Evolutionary conservation across 169 alveolate species (phyloP), one percentile per base, ranked within the genome.

Genomic region (Eimeria falciformis): DNA sequence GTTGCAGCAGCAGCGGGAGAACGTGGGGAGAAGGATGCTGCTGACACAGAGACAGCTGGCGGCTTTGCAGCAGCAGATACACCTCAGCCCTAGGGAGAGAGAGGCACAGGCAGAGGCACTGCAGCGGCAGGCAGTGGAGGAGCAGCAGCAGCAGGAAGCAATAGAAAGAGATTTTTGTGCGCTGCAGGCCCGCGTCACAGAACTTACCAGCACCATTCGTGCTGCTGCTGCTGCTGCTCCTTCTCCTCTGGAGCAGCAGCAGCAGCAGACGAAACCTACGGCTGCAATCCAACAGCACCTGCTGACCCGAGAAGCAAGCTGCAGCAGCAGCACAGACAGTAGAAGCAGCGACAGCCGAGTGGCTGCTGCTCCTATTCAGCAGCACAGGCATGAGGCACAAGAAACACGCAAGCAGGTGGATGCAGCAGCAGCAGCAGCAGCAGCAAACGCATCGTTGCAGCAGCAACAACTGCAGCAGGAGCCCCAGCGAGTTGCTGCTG

Each of bases 1-100:
- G 85, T 65, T 75, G 85, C 85, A 75, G 85, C 85, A 75, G 85
- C 85, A 75, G 85, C 85, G 58, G n/a, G 85, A 75, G 23, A 75
- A 75, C 85, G 85, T 75, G 29, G 33, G 29, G 46, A 75, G 85
- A 21, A 40, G 85, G 21, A 75, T 75, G 85, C 62, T 75, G 66
- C 85, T 75, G 58, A 75, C 85, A 43, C 85, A 75, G 85, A n/a
- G 62, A 43, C 85, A 75, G 85, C 65, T 75, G 56, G 43, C 43
- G 58, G 55, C 85, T 33, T 65, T 75, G 85, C 85, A 75, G 85
- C 85, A 75, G 85, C 85, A 75, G 85, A 14, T 75, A 45, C 85
- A 75, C 40, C 85, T 75, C 45, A 75, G 66, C 65, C 66, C 85
- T 6, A 21, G 3, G 29, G 85, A 40, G 14, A 14, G 21, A 4